Percentiles rank a stretch among this genome's conserved stretches.
phyloP scores from a whole-genome alignment of 1,284 basidiomycete genomes.

The Apiotrichum laibachii region DNA sequence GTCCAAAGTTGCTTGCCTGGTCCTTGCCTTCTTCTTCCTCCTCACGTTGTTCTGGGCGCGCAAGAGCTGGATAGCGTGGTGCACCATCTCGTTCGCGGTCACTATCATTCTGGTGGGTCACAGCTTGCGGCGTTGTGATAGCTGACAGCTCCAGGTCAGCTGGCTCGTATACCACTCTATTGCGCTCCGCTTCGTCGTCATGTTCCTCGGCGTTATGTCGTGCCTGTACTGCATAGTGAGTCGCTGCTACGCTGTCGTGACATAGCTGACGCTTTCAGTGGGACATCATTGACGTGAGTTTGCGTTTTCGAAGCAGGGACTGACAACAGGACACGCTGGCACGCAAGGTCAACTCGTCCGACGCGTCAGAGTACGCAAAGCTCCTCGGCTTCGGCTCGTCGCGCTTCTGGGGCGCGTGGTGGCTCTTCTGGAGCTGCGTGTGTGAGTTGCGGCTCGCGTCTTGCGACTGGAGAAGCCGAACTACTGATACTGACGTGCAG shows the following conservation, averaged over 20 bases:
- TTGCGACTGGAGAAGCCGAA: too few relatives aligned
- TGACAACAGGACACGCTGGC: slow-evolving; percentile 67
- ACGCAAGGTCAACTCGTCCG: slow-evolving; percentile 85
- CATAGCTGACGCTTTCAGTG: slow-evolving; percentile 56
- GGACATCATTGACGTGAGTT: slow-evolving; percentile 71
- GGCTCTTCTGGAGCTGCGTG: slow-evolving; percentile 74
- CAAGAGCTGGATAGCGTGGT: slow-evolving; percentile 62
- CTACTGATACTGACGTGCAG: slow-evolving; percentile 24
- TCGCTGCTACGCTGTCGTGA: neutral
- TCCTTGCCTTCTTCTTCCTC: slow-evolving; percentile 82
- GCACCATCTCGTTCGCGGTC: slow-evolving; percentile 46
- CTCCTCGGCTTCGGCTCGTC: slow-evolving; percentile 66
- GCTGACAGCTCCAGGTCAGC: slow-evolving; percentile 55
- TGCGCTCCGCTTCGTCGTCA: slow-evolving; percentile 60
- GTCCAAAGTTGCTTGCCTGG: slow-evolving; percentile 80
- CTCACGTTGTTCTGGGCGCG: slow-evolving; percentile 86
- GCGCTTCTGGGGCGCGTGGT: slow-evolving; percentile 69
- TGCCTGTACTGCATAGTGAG: slow-evolving; percentile 64
- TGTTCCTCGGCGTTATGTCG: slow-evolving; percentile 95
- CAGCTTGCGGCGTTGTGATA: too few relatives aligned
- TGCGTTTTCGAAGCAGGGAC: neutral
- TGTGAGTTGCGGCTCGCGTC: slow-evolving; percentile 50
- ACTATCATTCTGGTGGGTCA: slow-evolving; percentile 42
- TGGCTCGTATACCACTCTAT: slow-evolving; percentile 78
- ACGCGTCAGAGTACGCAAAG: slow-evolving; percentile 83